These are phyloP conservation scores for Penicillium vulpinum DNA, from an alignment of 2,329 filamentous ascomycete species.

Conservation along the genomic window DNA sequence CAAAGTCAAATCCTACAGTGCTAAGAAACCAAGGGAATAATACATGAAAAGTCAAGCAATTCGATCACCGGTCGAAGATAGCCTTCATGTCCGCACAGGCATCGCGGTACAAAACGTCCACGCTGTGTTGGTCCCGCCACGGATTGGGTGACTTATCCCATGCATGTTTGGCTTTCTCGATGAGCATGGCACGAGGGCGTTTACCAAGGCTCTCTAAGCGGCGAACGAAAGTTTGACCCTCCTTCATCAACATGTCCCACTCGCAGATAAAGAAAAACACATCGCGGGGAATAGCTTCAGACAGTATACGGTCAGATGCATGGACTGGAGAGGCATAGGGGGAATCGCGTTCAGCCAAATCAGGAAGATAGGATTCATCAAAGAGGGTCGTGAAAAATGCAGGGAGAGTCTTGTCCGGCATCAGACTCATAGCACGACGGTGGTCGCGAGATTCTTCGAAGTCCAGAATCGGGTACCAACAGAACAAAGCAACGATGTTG, in stretches of 20 bases:
- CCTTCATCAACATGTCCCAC: slow-evolving; percentile 66
- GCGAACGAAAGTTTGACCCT: slow-evolving; percentile 52
- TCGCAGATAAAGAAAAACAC: slow-evolving; percentile 65
- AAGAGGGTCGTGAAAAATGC: slow-evolving; percentile 52
- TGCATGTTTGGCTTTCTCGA: slow-evolving; percentile 48
- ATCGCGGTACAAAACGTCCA: slow-evolving; percentile 45
- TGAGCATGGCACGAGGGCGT: slow-evolving; percentile 47
- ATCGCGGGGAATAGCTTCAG: slow-evolving; percentile 56
- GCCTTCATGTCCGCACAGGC: slow-evolving; percentile 47
- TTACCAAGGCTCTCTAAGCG: slow-evolving; percentile 46
- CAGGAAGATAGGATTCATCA: slow-evolving; percentile 49
- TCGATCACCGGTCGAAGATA: slow-evolving; percentile 38
- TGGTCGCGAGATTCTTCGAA: slow-evolving; percentile 61
- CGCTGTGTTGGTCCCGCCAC: slow-evolving; percentile 45
- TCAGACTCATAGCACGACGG: slow-evolving; percentile 56
- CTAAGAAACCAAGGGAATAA: slow-evolving; percentile 5
- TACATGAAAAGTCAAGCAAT: not conserved
- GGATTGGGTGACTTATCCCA: slow-evolving; percentile 53
- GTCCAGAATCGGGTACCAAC: slow-evolving; percentile 64
- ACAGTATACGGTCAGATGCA: slow-evolving; percentile 56
- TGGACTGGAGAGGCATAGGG: slow-evolving; percentile 62
- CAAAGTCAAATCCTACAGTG: slow-evolving; percentile 1
- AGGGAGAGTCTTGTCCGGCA: slow-evolving; percentile 53
- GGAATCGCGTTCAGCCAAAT: slow-evolving; percentile 52
- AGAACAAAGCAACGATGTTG: slow-evolving; percentile 57